Conservation (phyloP, 371 early-diverging fungal species). For the Mucor piriformis region DNA sequence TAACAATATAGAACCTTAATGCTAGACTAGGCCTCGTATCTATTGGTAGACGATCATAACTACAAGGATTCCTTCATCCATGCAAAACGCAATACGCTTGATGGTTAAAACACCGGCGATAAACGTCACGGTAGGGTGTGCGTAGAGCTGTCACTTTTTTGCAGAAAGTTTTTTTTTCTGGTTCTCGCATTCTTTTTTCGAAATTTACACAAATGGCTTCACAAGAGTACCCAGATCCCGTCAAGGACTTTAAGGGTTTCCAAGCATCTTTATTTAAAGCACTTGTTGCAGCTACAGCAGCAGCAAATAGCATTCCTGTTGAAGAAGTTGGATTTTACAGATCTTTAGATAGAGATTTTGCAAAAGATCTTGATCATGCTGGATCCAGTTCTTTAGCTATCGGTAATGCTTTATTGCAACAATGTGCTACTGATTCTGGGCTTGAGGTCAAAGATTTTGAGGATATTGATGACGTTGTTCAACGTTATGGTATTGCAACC, state of each 20-base stretch:
- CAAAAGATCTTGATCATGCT: constrained; percentile 55
- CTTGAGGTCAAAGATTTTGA: constrained; percentile 34
- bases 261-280: constrained; percentile 61
- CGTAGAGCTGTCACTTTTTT: not conserved
- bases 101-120: no score
- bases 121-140: not conserved
- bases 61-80: no score
- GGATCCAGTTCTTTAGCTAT: constrained; percentile 55
- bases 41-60: no score
- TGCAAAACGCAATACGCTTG: no score
- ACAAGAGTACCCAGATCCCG: constrained; percentile 38
- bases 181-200: not conserved
- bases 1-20: not conserved
- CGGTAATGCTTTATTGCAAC: constrained; percentile 62
- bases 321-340: constrained; percentile 74
- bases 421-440: constrained; percentile 44
- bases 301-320: constrained; percentile 62
- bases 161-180: not conserved
- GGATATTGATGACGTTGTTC: constrained; percentile 72
- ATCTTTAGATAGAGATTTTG: constrained; percentile 66
- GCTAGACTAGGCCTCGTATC: no score
- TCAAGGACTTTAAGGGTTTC: constrained; percentile 57
- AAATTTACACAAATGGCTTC: not conserved
- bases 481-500: constrained; percentile 65
- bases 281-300: constrained; percentile 66